Conservation (phyloP, 495 filamentous ascomycete genomes). For the Tricharina praecox region DNA sequence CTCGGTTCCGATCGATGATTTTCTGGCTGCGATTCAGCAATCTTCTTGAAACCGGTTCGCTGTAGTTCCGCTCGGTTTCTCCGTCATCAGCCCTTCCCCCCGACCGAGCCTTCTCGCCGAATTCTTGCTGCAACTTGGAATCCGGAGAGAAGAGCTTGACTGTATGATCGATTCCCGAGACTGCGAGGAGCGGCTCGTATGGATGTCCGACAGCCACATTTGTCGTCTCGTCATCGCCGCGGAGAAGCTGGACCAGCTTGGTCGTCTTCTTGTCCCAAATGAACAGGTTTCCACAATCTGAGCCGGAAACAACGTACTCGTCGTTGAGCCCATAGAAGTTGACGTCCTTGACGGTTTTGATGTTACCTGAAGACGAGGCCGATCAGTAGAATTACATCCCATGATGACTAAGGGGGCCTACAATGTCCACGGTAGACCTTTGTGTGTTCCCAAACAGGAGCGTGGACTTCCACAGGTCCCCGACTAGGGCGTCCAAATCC, state of each 20-base stretch:
- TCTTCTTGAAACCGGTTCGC: conserved; percentile 33
- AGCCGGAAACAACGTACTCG: conserved; percentile 58
- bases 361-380: conserved; percentile 34
- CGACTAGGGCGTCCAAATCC: conserved; percentile 19
- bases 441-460: conserved; percentile 42
- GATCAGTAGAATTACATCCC: no score
- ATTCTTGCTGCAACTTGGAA: conserved; percentile 34
- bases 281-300: conserved; percentile 53
- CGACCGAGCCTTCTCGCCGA: conserved; percentile 2
- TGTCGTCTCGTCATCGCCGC: conserved; percentile 56
- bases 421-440: conserved; percentile 49
- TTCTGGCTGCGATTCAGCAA: conserved; percentile 44
- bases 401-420: conserved; percentile 10
- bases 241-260: conserved; percentile 48
- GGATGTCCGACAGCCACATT: conserved; percentile 57
- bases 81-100: conserved; percentile 7
- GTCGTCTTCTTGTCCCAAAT: conserved; percentile 52
- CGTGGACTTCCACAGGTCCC: conserved; percentile 35
- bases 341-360: conserved; percentile 58
- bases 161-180: conserved; percentile 56
- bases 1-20: conserved; percentile 51
- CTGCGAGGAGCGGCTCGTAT: conserved; percentile 53
- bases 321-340: conserved; percentile 58
- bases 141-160: conserved; percentile 63
- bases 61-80: conserved; percentile 7